Percentiles rank a stretch among this genome's conserved stretches.
These are phyloP conservation scores for Helianthus annuus DNA, from an alignment of 129 eudicot genomes.

Conservation along the genomic window HanXRQr2.0-SUNRISE NC_035438.2:31516089-31516588, in stretches of 20 bases:
- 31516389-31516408: slow-evolving; percentile 1
- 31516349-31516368: slow-evolving; percentile 19
- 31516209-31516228: not conserved
- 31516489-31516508: slow-evolving; percentile 98
- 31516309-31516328: slow-evolving; percentile 10
- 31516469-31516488: slow-evolving; percentile 98
- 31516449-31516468: slow-evolving; percentile 33
- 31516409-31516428: slow-evolving; percentile 29
- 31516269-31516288: not conserved
- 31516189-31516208: slow-evolving; percentile 10
- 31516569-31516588: slow-evolving; percentile 97
- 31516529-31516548: slow-evolving; percentile 91
- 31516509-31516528: slow-evolving; percentile 94
- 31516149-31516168: too few species aligned
- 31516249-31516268: slow-evolving; percentile 5
- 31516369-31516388: slow-evolving; percentile 14
- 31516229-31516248: slow-evolving; percentile 3
- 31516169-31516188: not conserved
- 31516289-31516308: slow-evolving; percentile 20
- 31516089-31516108: too few species aligned
- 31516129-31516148: too few species aligned
- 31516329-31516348: slow-evolving; percentile 24
- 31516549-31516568: slow-evolving; percentile 91
- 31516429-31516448: slow-evolving; percentile 32
- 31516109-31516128: too few species aligned